Conservation (phyloP, 2,329 filamentous ascomycete genomes). For the Lithohypha guttulata region DNA sequence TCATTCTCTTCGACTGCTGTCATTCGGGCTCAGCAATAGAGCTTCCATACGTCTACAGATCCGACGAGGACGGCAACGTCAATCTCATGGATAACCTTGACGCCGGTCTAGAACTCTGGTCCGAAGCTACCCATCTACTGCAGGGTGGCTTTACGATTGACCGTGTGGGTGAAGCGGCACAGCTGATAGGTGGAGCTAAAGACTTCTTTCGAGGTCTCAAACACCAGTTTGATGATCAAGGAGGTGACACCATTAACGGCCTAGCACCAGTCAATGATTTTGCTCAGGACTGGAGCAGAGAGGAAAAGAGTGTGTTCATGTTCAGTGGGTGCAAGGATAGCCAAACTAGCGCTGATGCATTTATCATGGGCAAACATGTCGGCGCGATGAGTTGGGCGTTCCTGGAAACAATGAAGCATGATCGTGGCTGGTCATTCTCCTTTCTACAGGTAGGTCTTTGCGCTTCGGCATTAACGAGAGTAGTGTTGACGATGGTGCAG, state of each 20-base stretch:
- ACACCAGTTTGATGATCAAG: slow-evolving; percentile 31
- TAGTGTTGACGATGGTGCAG: slow-evolving; percentile 11
- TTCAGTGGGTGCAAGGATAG: slow-evolving; percentile 42
- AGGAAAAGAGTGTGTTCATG: slow-evolving; percentile 41
- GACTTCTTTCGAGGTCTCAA: slow-evolving; percentile 38
- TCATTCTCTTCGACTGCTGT: slow-evolving; percentile 48
- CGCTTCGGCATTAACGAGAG: background rate
- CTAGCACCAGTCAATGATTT: slow-evolving; percentile 34
- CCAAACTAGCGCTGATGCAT: slow-evolving; percentile 41
- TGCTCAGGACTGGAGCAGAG: slow-evolving; percentile 35
- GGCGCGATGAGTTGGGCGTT: slow-evolving; percentile 22
- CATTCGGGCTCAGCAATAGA: slow-evolving; percentile 51
- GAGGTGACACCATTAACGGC: slow-evolving; percentile 34
- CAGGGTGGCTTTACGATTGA: slow-evolving; percentile 35
- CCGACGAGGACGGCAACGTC: slow-evolving; percentile 46
- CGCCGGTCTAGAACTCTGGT: slow-evolving; percentile 39
- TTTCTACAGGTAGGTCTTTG: slow-evolving; percentile 16
- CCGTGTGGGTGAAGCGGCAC: slow-evolving; percentile 39
- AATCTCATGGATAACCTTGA: slow-evolving; percentile 46
- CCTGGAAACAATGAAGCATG: slow-evolving; percentile 19
- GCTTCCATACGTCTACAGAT: slow-evolving; percentile 47
- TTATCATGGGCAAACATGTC: slow-evolving; percentile 31
- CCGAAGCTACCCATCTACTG: slow-evolving; percentile 41
- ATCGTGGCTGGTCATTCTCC: slow-evolving; percentile 16
- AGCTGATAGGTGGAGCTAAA: slow-evolving; percentile 43